These are phyloP conservation scores for Actinidia arguta DNA, from an alignment of 179 eudicot species.

Conservation along the genomic window DNA sequence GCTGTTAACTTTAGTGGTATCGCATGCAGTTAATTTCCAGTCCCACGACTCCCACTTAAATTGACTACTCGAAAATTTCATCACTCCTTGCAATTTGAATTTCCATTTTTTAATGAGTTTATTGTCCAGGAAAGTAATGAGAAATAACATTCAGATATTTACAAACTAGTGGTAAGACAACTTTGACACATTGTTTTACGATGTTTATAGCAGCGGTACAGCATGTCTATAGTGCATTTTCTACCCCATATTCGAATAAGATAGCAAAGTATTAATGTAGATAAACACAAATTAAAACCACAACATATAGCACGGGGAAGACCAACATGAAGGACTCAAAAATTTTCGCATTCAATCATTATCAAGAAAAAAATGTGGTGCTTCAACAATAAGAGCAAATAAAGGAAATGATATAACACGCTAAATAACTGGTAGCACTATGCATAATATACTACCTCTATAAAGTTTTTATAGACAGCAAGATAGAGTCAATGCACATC, in stretches of 20 bases:
- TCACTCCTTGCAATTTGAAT: background rate
- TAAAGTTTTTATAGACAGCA: slow-evolving; percentile 83
- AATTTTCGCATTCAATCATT: background rate
- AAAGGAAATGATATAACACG: background rate
- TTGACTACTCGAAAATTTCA: background rate
- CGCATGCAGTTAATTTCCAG: background rate
- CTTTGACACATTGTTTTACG: background rate
- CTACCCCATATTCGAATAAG: background rate
- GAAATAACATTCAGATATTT: background rate
- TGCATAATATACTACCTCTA: slow-evolving; percentile 58
- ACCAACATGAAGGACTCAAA: background rate
- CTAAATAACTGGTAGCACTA: background rate
- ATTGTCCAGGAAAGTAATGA: background rate
- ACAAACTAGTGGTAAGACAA: background rate
- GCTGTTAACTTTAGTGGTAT: background rate
- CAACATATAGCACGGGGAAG: too few species aligned
- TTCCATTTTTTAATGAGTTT: slow-evolving; percentile 4
- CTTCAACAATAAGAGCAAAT: background rate
- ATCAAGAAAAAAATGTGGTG: background rate
- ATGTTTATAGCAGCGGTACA: background rate
- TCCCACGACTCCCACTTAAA: background rate
- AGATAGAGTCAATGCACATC: slow-evolving; percentile 66
- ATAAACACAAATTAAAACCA: slow-evolving; percentile 1
- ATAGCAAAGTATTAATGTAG: background rate
- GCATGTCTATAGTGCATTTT: background rate